phyloP scores from a whole-genome alignment of 140 eudicot genomes.

The Erigeron philadelphicus region DNA sequence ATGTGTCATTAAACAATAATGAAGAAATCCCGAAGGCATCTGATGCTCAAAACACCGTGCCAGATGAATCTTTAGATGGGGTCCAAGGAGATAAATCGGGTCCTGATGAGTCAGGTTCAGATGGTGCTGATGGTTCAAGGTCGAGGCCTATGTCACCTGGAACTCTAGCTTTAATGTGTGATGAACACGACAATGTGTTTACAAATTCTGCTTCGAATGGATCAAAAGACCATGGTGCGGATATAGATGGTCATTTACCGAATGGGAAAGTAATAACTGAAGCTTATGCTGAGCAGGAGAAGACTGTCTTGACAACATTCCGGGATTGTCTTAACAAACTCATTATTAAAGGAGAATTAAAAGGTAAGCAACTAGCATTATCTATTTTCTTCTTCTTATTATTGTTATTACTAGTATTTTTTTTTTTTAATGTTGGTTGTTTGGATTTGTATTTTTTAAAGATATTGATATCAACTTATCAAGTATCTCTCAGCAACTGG shows the following conservation, averaged over 20 bases:
- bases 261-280: slow-evolving; percentile 46
- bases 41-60: slow-evolving; percentile 32
- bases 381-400: neutral
- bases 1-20: slow-evolving; percentile 30
- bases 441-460: neutral
- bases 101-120: slow-evolving; percentile 20
- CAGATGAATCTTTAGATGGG: slow-evolving; percentile 36
- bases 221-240: slow-evolving; percentile 24
- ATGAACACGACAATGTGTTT: slow-evolving; percentile 75
- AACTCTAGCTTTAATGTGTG: slow-evolving; percentile 95
- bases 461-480: neutral
- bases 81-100: slow-evolving; percentile 16
- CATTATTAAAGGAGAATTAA: slow-evolving; percentile 80
- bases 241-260: slow-evolving; percentile 34
- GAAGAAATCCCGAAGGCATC: slow-evolving; percentile 41
- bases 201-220: slow-evolving; percentile 40
- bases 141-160: slow-evolving; percentile 91
- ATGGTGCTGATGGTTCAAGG: slow-evolving; percentile 33
- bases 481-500: no score
- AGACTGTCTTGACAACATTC: slow-evolving; percentile 62
- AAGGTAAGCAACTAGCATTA: slow-evolving; percentile 50
- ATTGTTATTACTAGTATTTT: no score
- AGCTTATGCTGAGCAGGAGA: slow-evolving; percentile 67
- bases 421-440: no score
- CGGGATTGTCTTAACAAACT: slow-evolving; percentile 87